A percentile compares a stretch with the other conserved stretches of the same genome.
phyloP scores from a whole-genome alignment of 2,329 filamentous ascomycete genomes.

The Hymenoscyphus repandus region DNA sequence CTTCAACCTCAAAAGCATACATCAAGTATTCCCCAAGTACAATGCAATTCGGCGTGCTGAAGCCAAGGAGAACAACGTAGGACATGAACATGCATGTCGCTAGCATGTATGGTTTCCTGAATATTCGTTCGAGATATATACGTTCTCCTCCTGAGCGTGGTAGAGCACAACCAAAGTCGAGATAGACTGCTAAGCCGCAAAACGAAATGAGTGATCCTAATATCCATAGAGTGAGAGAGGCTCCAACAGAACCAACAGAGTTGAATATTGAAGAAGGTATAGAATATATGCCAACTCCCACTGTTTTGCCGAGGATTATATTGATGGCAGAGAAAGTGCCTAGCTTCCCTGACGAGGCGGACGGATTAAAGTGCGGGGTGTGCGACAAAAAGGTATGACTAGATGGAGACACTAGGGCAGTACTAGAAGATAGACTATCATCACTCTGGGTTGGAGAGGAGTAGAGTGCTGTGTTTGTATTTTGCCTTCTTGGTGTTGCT shows the following conservation, averaged over 20 bases:
- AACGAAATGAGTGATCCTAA: constrained; percentile 55
- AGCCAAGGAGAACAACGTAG: constrained; percentile 59
- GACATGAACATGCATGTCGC: constrained; percentile 55
- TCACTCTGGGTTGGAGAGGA: constrained; percentile 4
- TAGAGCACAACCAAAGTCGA: constrained; percentile 62
- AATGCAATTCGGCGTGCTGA: constrained; percentile 62
- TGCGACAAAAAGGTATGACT: constrained; percentile 16
- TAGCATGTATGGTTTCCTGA: constrained; percentile 54
- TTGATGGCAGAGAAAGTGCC: constrained; percentile 43
- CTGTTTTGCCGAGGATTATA: constrained; percentile 60
- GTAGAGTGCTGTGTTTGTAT: background rate
- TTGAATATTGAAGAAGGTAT: constrained; percentile 54
- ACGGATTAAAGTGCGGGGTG: constrained; percentile 17
- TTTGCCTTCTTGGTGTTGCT: constrained; percentile 8
- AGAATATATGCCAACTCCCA: constrained; percentile 63
- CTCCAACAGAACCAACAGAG: constrained; percentile 55
- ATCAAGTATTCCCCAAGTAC: constrained; percentile 68
- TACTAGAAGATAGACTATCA: background rate
- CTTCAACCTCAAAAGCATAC: constrained; percentile 56
- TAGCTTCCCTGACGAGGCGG: constrained; percentile 28
- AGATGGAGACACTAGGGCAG: constrained; percentile 13
- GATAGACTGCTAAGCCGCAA: constrained; percentile 58
- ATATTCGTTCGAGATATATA: constrained; percentile 63
- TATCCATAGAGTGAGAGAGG: constrained; percentile 59
- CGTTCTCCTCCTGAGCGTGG: constrained; percentile 62